Percentiles rank a stretch among this genome's conserved stretches.
Evolutionary conservation across 257 asterid genomes (phyloP).

Genomic region (Thymus quinquecostatus): DNA sequence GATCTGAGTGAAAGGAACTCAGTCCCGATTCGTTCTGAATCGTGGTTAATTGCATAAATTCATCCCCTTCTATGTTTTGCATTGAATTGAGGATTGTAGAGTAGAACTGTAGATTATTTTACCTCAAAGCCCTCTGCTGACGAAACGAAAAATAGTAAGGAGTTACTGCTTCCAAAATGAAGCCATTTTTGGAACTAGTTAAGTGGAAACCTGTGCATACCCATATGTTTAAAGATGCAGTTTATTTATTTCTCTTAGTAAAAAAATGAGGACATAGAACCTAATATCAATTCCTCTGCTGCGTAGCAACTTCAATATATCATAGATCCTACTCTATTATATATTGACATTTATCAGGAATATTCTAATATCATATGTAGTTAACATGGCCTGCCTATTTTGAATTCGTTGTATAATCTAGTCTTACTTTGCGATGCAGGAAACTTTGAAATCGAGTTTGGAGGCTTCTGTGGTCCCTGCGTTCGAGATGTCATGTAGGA

Average conservation of each 20-base stretch:
- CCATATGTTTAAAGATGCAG: too few relatives aligned
- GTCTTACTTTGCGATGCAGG: conserved; percentile 57
- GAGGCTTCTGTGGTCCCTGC: conserved; percentile 91
- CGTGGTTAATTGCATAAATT: neutral
- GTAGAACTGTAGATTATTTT: neutral
- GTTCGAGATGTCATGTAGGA: conserved; percentile 88
- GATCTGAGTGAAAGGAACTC: neutral
- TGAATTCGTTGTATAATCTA: conserved; percentile 17
- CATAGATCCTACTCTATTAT: neutral
- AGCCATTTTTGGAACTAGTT: neutral
- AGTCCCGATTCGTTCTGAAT: conserved; percentile 1
- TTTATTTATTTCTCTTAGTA: too few relatives aligned
- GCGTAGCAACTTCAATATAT: neutral
- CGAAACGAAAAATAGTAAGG: neutral
- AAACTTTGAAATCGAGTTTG: conserved; percentile 72
- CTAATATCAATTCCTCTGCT: conserved; percentile 2
- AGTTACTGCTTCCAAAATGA: neutral
- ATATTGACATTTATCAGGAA: neutral
- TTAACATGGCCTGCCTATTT: neutral
- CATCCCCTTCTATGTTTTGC: neutral
- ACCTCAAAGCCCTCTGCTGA: neutral
- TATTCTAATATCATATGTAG: neutral
- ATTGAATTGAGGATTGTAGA: neutral
- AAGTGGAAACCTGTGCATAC: too few relatives aligned
- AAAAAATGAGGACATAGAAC: neutral